A percentile compares a stretch with the other conserved stretches of the same genome.
phyloP scores from a whole-genome alignment of 345 rosid genomes.

The Hibiscus syriacus region DNA sequence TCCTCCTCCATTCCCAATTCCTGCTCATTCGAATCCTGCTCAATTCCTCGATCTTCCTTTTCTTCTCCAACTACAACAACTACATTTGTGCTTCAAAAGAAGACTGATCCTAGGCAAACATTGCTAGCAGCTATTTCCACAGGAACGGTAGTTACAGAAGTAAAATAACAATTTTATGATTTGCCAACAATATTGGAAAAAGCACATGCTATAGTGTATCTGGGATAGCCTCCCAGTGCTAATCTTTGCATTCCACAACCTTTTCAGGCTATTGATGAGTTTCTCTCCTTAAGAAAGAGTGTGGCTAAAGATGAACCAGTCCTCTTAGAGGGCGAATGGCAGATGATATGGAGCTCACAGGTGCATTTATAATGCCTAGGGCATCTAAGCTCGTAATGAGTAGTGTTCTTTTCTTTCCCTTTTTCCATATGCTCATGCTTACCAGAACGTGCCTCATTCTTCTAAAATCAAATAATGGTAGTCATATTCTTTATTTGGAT shows the following conservation, averaged over 20 bases:
- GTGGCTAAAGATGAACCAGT: slow-evolving; percentile 33
- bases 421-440: not conserved
- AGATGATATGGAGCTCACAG: slow-evolving; percentile 98
- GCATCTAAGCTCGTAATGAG: not conserved
- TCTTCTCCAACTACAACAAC: too few relatives aligned
- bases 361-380: slow-evolving; percentile 20
- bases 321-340: slow-evolving; percentile 83
- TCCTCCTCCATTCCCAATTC: too few relatives aligned
- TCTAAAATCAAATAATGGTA: not conserved
- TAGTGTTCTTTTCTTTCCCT: not conserved
- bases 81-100: slow-evolving; percentile 91
- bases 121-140: slow-evolving; percentile 63
- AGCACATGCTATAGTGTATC: not conserved
- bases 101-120: slow-evolving; percentile 68
- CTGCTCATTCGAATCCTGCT: too few relatives aligned
- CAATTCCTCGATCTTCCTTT: too few relatives aligned
- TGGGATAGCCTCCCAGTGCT: not conserved
- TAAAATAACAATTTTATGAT: slow-evolving; percentile 11
- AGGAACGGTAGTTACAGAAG: slow-evolving; percentile 48
- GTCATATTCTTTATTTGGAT: not conserved
- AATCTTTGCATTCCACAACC: not conserved
- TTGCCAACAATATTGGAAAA: not conserved
- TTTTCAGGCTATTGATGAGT: slow-evolving; percentile 65
- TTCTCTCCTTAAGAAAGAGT: slow-evolving; percentile 32
- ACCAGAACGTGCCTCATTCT: not conserved